These are phyloP conservation scores for Arthroderma sp. DNA, from an alignment of 2,329 filamentous ascomycete species.

Conservation along the genomic window DNA sequence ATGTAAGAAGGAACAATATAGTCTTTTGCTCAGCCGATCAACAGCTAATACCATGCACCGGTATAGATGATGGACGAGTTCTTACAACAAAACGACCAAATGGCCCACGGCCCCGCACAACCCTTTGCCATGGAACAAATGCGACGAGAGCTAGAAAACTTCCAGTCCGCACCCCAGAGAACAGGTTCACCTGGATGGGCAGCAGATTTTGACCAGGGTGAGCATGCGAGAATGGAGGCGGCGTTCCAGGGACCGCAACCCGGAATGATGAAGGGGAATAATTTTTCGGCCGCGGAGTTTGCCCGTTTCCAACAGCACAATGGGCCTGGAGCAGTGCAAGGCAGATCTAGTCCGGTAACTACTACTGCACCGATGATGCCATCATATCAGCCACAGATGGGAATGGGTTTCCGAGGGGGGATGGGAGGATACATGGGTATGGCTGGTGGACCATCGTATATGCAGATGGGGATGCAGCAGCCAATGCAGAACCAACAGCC, in stretches of 20 bases:
- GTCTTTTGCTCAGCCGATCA: background rate
- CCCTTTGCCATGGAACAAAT: conserved; percentile 56
- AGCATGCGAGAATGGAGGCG: conserved; percentile 58
- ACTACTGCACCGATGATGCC: conserved; percentile 37
- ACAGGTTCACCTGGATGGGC: conserved; percentile 48
- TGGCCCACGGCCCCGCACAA: conserved; percentile 41
- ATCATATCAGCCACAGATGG: conserved; percentile 15
- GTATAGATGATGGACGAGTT: conserved; percentile 83
- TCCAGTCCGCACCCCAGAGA: conserved; percentile 36
- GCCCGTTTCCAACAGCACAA: conserved; percentile 69
- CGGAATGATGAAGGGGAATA: conserved; percentile 32
- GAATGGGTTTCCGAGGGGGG: conserved; percentile 22
- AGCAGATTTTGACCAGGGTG: conserved; percentile 48
- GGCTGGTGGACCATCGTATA: conserved; percentile 33
- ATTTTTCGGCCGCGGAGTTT: conserved; percentile 75
- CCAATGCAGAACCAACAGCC: conserved; percentile 14
- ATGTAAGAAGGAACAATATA: conserved; percentile 34
- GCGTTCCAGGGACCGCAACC: conserved; percentile 45
- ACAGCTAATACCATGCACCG: background rate
- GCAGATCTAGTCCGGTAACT: conserved; percentile 45
- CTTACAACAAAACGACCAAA: conserved; percentile 59
- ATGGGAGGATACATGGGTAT: conserved; percentile 31
- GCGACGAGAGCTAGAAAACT: conserved; percentile 46
- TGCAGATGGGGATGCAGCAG: conserved; percentile 34
- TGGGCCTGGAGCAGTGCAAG: conserved; percentile 39